Evolutionary conservation across 139 green algal genomes (phyloP).

Genomic region (Tetraselmis chui): DNA sequence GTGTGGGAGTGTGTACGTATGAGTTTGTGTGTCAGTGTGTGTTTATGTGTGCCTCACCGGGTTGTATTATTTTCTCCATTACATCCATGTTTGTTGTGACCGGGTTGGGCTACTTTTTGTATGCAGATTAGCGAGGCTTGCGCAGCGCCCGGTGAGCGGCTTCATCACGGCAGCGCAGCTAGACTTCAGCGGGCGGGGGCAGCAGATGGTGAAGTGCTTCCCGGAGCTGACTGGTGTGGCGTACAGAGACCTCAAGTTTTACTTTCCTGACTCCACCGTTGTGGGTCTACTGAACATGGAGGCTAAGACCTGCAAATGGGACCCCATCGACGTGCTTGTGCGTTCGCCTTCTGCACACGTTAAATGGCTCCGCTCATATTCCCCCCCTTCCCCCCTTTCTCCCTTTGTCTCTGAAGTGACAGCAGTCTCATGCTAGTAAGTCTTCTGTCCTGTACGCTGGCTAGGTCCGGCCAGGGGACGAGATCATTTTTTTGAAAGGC

Average conservation of each 20-base stretch:
- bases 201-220: background rate
- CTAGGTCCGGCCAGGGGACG: background rate
- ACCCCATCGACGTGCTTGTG: background rate
- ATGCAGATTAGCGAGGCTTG: background rate
- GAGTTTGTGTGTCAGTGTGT: too few relatives aligned
- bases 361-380: too few relatives aligned
- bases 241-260: conserved; percentile 1
- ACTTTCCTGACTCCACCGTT: background rate
- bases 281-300: background rate
- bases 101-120: too few relatives aligned
- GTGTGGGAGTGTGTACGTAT: too few relatives aligned
- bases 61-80: too few relatives aligned
- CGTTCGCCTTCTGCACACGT: too few relatives aligned
- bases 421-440: too few relatives aligned
- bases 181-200: background rate
- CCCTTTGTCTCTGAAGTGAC: too few relatives aligned
- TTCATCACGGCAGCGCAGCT: background rate
- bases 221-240: background rate
- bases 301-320: background rate
- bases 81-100: too few relatives aligned
- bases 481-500: background rate
- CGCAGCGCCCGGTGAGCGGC: background rate
- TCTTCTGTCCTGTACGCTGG: background rate
- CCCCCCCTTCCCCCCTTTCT: too few relatives aligned
- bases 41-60: too few relatives aligned